Conservation (phyloP, 1,284 basidiomycete genomes). For the Tremellales sp. region DNA sequence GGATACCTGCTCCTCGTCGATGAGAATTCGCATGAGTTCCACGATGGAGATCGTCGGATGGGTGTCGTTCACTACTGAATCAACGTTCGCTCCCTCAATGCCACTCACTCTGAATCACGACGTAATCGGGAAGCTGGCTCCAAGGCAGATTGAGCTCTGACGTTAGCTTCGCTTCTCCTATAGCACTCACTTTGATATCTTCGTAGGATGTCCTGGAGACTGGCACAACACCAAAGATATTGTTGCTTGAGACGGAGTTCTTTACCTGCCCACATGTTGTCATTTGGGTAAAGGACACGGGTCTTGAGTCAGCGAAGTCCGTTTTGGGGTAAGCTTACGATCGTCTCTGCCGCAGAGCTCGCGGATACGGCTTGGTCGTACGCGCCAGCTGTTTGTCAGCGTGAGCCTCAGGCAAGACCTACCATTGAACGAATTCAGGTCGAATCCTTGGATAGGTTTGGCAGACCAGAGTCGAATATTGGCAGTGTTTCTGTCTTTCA, state of each 20-base stretch:
- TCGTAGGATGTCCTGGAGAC: conserved; percentile 73
- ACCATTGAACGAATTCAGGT: conserved; percentile 88
- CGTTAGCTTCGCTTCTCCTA: not conserved
- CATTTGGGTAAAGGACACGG: conserved; percentile 66
- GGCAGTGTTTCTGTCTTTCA: conserved; percentile 43
- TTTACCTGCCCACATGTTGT: conserved; percentile 61
- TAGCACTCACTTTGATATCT: conserved; percentile 43
- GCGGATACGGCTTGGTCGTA: conserved; percentile 81
- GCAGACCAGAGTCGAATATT: conserved; percentile 57
- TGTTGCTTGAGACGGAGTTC: conserved; percentile 90
- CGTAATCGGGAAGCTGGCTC: conserved; percentile 66
- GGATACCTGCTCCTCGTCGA: conserved; percentile 76
- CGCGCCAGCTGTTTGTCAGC: conserved; percentile 61
- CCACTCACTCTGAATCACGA: conserved; percentile 67
- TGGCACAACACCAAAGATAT: conserved; percentile 68
- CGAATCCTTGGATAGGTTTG: conserved; percentile 85
- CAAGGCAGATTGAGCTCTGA: conserved; percentile 45
- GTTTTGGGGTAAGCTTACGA: conserved; percentile 46
- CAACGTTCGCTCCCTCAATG: not conserved
- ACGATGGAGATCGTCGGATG: conserved; percentile 90
- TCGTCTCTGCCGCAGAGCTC: conserved; percentile 81
- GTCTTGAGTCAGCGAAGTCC: conserved; percentile 51
- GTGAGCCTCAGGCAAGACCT: conserved; percentile 2
- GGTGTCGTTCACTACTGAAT: conserved; percentile 57
- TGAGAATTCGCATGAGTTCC: conserved; percentile 82